phyloP scores from a whole-genome alignment of 305 asterid genomes.

The Coffea humblotiana region DNA sequence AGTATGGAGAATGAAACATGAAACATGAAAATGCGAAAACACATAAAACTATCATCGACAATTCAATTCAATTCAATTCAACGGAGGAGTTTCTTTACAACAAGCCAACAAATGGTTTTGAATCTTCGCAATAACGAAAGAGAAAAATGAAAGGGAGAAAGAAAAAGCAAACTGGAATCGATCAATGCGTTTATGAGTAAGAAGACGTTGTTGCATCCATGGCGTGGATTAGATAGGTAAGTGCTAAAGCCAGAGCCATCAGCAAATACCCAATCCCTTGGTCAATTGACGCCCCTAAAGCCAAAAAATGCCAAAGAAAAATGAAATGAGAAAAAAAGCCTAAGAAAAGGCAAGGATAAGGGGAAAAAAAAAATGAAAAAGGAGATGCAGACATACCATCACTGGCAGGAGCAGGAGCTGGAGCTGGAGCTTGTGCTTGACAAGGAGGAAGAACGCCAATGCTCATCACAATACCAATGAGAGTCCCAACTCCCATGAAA shows the following conservation, averaged over 20 bases:
- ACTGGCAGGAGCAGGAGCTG: conserved; percentile 56
- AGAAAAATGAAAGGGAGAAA: neutral
- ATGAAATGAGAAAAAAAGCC: too few species aligned
- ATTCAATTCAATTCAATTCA: too few species aligned
- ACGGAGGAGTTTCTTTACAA: too few species aligned
- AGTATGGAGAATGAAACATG: too few species aligned
- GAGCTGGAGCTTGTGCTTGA: conserved; percentile 36
- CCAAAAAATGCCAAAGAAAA: neutral
- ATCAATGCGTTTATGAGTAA: neutral
- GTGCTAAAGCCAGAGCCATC: conserved; percentile 42
- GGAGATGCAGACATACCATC: conserved; percentile 34
- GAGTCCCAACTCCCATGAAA: conserved; percentile 17
- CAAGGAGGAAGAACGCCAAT: conserved; percentile 20
- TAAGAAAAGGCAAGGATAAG: neutral
- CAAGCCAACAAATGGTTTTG: too few species aligned
- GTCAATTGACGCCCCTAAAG: conserved; percentile 40
- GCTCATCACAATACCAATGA: conserved; percentile 23
- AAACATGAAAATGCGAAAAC: too few species aligned
- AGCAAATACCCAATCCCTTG: conserved; percentile 49
- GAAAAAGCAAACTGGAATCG: neutral
- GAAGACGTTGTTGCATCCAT: neutral
- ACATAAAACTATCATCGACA: too few species aligned
- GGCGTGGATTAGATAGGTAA: conserved; percentile 44
- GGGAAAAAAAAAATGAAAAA: neutral
- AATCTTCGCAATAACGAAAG: too few species aligned